phyloP scores from a whole-genome alignment of 495 filamentous ascomycete species.

The Neurospora tetraspora region DNA sequence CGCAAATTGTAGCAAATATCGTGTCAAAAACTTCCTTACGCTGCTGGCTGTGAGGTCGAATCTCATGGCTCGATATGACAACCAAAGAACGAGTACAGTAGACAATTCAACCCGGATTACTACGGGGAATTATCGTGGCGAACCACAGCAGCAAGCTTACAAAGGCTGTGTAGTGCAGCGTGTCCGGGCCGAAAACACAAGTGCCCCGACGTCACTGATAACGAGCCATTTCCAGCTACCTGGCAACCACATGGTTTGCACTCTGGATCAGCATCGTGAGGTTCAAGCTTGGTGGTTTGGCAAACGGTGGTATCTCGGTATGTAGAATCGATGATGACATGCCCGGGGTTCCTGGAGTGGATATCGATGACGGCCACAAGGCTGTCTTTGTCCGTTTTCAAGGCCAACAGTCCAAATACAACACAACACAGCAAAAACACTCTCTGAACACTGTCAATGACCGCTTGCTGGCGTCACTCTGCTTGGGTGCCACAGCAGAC shows the following conservation, averaged over 20 bases:
- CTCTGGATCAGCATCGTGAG: neutral
- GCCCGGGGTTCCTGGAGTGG: neutral
- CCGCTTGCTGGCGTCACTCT: neutral
- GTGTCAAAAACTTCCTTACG: neutral
- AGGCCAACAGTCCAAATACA: neutral
- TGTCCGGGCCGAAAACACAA: neutral
- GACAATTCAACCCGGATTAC: neutral
- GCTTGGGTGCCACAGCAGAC: neutral
- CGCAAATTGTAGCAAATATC: neutral
- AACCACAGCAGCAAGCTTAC: neutral
- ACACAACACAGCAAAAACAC: neutral
- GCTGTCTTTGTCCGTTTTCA: neutral
- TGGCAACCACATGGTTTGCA: neutral
- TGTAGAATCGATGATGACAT: neutral
- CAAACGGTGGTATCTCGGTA: neutral
- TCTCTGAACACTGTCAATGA: neutral
- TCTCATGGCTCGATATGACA: neutral
- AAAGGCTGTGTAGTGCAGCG: neutral
- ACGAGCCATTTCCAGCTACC: neutral
- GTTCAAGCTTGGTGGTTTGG: neutral
- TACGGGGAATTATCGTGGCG: neutral
- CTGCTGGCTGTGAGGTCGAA: neutral
- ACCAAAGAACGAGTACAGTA: neutral
- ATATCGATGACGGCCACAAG: neutral
- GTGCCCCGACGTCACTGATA: neutral